Evolutionary conservation across 805 yeast genomes (phyloP).

Genomic region (Schwanniomyces yamadae): DNA sequence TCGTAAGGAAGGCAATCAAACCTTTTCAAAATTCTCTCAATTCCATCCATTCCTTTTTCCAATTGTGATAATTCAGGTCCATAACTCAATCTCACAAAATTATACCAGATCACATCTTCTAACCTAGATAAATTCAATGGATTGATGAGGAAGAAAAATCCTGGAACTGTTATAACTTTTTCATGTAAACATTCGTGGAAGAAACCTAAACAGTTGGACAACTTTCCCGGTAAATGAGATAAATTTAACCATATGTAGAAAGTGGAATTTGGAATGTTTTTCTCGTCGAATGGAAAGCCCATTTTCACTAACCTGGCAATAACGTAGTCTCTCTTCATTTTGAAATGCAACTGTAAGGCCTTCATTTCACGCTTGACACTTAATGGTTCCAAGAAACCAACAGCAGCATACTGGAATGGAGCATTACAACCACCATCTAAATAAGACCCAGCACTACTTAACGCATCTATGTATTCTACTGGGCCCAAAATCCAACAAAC

Average conservation of each 20-base stretch:
- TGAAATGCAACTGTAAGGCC: conserved; percentile 57
- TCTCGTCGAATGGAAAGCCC: conserved; percentile 50
- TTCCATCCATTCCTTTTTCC: conserved; percentile 59
- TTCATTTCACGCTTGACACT: conserved; percentile 52
- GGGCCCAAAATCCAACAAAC: conserved; percentile 65
- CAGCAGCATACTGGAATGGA: conserved; percentile 61
- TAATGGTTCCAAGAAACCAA: conserved; percentile 52
- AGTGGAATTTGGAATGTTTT: conserved; percentile 53
- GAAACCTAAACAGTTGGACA: conserved; percentile 57
- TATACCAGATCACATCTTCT: conserved; percentile 59
- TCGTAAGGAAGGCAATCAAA: conserved; percentile 42
- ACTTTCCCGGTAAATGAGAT: conserved; percentile 53
- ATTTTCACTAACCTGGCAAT: conserved; percentile 46
- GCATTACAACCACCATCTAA: conserved; percentile 62
- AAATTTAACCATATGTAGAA: conserved; percentile 61
- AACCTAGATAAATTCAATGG: conserved; percentile 48
- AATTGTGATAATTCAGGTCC: conserved; percentile 56
- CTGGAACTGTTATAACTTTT: conserved; percentile 60
- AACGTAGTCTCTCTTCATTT: conserved; percentile 56
- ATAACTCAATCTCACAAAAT: conserved; percentile 56
- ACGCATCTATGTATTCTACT: conserved; percentile 53
- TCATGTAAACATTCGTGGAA: conserved; percentile 64
- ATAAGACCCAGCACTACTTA: conserved; percentile 58
- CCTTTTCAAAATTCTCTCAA: conserved; percentile 46
- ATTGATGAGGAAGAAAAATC: conserved; percentile 59